Evolutionary conservation across 805 yeast genomes (phyloP).

Genomic region (Teunomyces kruisii): DNA sequence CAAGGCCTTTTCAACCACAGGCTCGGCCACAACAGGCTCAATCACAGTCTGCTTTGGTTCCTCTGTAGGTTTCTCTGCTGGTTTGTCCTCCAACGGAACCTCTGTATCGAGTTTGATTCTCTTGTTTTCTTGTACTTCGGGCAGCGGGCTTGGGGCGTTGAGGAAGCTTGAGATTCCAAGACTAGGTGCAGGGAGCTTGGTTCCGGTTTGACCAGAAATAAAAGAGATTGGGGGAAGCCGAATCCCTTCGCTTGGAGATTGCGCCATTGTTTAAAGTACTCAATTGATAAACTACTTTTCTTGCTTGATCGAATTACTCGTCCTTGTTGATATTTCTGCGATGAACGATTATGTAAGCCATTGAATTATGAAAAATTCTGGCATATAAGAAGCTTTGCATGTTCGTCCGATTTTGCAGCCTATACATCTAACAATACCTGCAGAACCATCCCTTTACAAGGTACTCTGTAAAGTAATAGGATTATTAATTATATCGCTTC

Average conservation of each 20-base stretch:
- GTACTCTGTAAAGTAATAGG: too few species aligned
- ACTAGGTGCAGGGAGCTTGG: conserved; percentile 13
- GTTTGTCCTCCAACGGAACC: background rate
- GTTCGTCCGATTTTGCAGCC: too few species aligned
- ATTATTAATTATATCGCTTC: too few species aligned
- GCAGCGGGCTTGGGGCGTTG: conserved; percentile 10
- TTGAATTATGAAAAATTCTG: too few species aligned
- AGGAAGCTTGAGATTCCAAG: conserved; percentile 23
- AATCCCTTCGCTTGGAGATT: conserved; percentile 13
- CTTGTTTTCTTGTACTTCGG: background rate
- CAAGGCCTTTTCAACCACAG: background rate
- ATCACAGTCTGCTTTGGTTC: background rate
- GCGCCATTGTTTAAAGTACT: conserved; percentile 4
- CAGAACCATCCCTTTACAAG: too few species aligned
- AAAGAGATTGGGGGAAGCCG: conserved; percentile 30
- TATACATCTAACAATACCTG: too few species aligned
- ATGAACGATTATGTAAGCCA: background rate
- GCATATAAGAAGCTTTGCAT: too few species aligned
- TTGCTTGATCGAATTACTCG: background rate
- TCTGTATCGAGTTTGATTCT: background rate
- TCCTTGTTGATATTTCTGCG: conserved; percentile 1
- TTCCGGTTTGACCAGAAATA: conserved; percentile 17
- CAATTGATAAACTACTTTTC: background rate
- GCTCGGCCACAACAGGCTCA: background rate
- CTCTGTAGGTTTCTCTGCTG: background rate